These are phyloP conservation scores for Citrus reticulata DNA, from an alignment of 345 rosid genomes.

Conservation along the genomic window DNA sequence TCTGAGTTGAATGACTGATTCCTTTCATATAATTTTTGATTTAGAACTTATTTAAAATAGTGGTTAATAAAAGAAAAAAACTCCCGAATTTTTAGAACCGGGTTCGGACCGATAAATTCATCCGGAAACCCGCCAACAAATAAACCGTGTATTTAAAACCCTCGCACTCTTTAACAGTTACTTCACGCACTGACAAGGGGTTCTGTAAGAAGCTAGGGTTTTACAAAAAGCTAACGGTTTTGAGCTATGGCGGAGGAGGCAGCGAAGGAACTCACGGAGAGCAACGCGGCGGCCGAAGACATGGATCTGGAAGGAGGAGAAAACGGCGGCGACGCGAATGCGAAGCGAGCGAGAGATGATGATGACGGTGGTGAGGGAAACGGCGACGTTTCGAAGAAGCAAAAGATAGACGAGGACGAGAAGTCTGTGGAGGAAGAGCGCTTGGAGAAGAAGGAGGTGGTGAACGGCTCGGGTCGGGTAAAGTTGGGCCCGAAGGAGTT, in stretches of 20 bases:
- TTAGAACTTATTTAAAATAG: too few species aligned
- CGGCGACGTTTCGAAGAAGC: conserved; percentile 51
- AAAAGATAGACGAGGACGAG: conserved; percentile 37
- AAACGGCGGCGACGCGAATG: conserved; percentile 6
- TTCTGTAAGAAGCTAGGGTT: conserved; percentile 8
- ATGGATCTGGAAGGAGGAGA: conserved; percentile 35
- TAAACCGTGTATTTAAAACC: background rate
- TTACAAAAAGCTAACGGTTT: background rate
- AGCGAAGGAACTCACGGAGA: conserved; percentile 19
- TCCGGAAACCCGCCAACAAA: background rate
- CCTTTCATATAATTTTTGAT: too few species aligned
- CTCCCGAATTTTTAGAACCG: background rate
- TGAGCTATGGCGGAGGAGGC: conserved; percentile 34
- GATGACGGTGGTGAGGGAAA: conserved; percentile 27
- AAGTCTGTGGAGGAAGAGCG: conserved; percentile 29
- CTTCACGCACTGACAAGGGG: background rate
- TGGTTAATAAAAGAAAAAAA: too few species aligned
- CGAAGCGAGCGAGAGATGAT: conserved; percentile 44
- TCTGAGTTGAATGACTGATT: too few species aligned
- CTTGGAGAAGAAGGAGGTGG: conserved; percentile 21
- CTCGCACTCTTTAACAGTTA: background rate
- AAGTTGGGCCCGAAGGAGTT: conserved; percentile 84
- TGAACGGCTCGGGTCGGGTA: conserved; percentile 30
- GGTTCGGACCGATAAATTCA: background rate
- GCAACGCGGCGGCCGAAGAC: conserved; percentile 26